These are phyloP conservation scores for Sedum album DNA, from an alignment of 164 flowering plant species.

Conservation along the genomic window DNA sequence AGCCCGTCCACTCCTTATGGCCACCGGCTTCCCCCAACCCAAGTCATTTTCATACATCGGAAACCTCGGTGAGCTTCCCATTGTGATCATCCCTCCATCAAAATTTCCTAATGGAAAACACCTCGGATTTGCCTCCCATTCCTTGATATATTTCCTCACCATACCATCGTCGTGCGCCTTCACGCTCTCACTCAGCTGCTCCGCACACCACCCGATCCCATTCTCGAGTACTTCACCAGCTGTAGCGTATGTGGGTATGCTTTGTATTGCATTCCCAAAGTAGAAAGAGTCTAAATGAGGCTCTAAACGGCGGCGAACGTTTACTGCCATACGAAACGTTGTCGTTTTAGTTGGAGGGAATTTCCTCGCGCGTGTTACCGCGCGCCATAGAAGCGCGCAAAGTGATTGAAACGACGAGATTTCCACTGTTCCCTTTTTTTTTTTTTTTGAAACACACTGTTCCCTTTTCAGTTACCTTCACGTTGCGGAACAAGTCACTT, in stretches of 20 bases:
- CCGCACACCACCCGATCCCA: slow-evolving; percentile 63
- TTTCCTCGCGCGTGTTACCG: slow-evolving; percentile 48
- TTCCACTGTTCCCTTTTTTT: slow-evolving; percentile 15
- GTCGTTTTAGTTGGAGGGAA: slow-evolving; percentile 30
- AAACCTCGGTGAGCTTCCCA: too few relatives aligned
- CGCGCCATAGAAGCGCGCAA: slow-evolving; percentile 47
- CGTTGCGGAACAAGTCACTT: not conserved
- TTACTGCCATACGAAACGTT: slow-evolving; percentile 55
- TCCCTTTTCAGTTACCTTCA: slow-evolving; percentile 22
- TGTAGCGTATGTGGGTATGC: slow-evolving; percentile 49
- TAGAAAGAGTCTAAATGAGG: slow-evolving; percentile 40
- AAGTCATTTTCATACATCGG: too few relatives aligned
- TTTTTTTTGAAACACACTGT: too few relatives aligned
- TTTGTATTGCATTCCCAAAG: slow-evolving; percentile 72
- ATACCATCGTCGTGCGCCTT: slow-evolving; percentile 34
- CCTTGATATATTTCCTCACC: slow-evolving; percentile 41
- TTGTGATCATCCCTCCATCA: slow-evolving; percentile 62
- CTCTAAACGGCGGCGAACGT: slow-evolving; percentile 39
- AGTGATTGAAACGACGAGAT: slow-evolving; percentile 67
- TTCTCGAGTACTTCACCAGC: slow-evolving; percentile 41
- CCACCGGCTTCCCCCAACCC: slow-evolving; percentile 67
- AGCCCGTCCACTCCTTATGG: slow-evolving; percentile 67
- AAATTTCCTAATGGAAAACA: slow-evolving; percentile 69
- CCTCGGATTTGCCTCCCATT: slow-evolving; percentile 62
- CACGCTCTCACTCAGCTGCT: slow-evolving; percentile 43